Percentiles rank a stretch among this genome's conserved stretches.
Evolutionary conservation across 495 filamentous ascomycete genomes (phyloP).

Genomic region (Penicillium parvum): DNA sequence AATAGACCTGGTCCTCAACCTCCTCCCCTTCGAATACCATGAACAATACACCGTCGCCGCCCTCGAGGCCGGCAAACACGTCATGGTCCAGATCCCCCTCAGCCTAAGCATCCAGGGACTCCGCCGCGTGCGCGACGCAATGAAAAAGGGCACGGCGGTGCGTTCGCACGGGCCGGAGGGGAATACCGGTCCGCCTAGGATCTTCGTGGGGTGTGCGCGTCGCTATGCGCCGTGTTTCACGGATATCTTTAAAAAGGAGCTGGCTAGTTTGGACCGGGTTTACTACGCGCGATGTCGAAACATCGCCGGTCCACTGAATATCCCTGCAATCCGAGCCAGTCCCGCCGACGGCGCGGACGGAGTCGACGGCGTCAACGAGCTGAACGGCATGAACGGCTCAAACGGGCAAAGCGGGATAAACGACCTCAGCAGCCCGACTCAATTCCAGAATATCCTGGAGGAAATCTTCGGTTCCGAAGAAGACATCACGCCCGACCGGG

Average conservation of each 20-base stretch:
- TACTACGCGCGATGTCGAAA: slow-evolving; percentile 51
- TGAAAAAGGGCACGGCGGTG: slow-evolving; percentile 10
- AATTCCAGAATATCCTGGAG: slow-evolving; percentile 19
- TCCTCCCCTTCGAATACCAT: slow-evolving; percentile 50
- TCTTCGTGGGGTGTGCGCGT: slow-evolving; percentile 54
- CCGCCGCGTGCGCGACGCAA: slow-evolving; percentile 39
- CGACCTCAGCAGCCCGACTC: neutral
- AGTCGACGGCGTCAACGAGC: neutral
- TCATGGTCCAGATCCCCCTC: slow-evolving; percentile 54
- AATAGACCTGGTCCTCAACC: slow-evolving; percentile 50
- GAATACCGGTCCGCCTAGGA: slow-evolving; percentile 17
- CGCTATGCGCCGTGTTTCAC: slow-evolving; percentile 50
- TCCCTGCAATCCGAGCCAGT: neutral
- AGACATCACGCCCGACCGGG: slow-evolving; percentile 29
- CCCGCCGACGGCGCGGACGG: neutral
- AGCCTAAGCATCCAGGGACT: slow-evolving; percentile 39
- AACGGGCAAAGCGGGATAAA: neutral
- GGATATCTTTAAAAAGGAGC: slow-evolving; percentile 44
- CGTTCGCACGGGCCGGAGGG: neutral
- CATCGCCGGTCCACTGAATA: slow-evolving; percentile 43
- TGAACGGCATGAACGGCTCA: neutral
- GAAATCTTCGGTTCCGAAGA: slow-evolving; percentile 29
- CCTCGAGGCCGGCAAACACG: slow-evolving; percentile 47
- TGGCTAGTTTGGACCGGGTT: slow-evolving; percentile 41
- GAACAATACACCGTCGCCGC: slow-evolving; percentile 45